Base-by-base conservation (phyloP, 2,329 filamentous ascomycete genomes). In the Alternaria solani region DNA sequence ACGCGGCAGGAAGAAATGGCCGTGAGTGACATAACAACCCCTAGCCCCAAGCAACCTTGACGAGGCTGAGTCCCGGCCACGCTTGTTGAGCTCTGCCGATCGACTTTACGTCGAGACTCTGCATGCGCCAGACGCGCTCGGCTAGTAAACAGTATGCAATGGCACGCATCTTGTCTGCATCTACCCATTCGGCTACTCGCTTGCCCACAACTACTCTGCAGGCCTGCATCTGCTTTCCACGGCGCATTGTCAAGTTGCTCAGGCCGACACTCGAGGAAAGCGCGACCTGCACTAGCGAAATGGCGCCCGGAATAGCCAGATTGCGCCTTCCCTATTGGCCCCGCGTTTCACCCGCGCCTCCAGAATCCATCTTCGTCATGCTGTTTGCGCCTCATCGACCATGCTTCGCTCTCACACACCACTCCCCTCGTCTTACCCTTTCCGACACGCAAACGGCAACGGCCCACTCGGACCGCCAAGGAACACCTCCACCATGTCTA, bases 301-400 rank as follows among this genome's bases (percentile, higher is more conserved):
- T 28, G 42, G 34, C 26, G 11, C 44, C 44, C 41, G 49, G 47
- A 64, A 62, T 51, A 62, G 62, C 46, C 39, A 14, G 38, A 47
- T 38, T 55, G 51, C 48, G 12, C 49, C 34, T 25, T 23, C 34
- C 53, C 55, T 36, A 68, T 66, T 65, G 57, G 67, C 55, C 46
- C 46, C 54, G 20, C 11, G 58, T 68, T 68, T 63, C 55, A 60
- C 63, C 51, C 26, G 52, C 49, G 28, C 51, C 48, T 43, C 60
- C 20, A 30, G 38, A 20, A 23, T 38, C 36, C 43, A 51, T 55
- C 38, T 51, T 47, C 43, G 51, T 32, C 39, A 34, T 32, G 23
- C 28, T 39, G 26, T 14, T 18, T 20, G 23, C 44, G 43, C 57
- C 51, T 26, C 41, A 30, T 30, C n/a, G 25, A 52, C 30, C 5